Evolutionary conservation across 2,329 filamentous ascomycete genomes (phyloP).

Genomic region (Cercospora brassicicola): DNA sequence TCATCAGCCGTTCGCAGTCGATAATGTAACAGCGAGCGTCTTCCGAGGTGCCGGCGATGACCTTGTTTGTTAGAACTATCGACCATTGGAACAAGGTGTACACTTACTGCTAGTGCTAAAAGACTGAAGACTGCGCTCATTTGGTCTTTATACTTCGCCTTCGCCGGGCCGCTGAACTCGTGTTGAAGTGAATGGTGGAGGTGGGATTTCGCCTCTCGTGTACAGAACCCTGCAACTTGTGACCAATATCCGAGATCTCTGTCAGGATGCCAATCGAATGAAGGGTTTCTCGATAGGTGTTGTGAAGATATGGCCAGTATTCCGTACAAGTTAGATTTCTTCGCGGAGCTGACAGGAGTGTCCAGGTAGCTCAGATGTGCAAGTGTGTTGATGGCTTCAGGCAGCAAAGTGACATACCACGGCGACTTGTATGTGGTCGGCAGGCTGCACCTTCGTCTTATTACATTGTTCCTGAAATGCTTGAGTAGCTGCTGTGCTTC

Average conservation of each 20-base stretch:
- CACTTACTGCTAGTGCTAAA: constrained; percentile 39
- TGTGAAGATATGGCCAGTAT: constrained; percentile 12
- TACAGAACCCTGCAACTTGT: background rate
- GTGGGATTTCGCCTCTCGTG: constrained; percentile 26
- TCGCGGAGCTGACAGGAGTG: constrained; percentile 5
- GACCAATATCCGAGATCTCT: background rate
- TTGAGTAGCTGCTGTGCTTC: constrained; percentile 13
- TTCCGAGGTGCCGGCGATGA: constrained; percentile 29
- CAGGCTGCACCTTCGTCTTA: background rate
- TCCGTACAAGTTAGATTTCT: constrained; percentile 8
- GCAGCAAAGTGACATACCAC: constrained; percentile 7
- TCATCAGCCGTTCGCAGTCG: constrained; percentile 43
- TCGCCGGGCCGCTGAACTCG: constrained; percentile 35
- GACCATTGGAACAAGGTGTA: too few species aligned
- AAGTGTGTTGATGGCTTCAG: constrained; percentile 13
- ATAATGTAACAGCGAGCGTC: constrained; percentile 42
- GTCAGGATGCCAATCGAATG: background rate
- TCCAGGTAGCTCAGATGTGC: constrained; percentile 11
- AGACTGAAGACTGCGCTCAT: constrained; percentile 41
- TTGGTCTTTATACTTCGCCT: constrained; percentile 45
- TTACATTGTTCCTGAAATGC: constrained; percentile 15
- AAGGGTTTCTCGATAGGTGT: constrained; percentile 4
- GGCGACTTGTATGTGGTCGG: constrained; percentile 15
- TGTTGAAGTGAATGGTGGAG: constrained; percentile 36
- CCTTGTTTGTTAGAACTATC: background rate